Evolutionary conservation across 306 rosid genomes (phyloP).

Genomic region (Vicia villosa): DNA sequence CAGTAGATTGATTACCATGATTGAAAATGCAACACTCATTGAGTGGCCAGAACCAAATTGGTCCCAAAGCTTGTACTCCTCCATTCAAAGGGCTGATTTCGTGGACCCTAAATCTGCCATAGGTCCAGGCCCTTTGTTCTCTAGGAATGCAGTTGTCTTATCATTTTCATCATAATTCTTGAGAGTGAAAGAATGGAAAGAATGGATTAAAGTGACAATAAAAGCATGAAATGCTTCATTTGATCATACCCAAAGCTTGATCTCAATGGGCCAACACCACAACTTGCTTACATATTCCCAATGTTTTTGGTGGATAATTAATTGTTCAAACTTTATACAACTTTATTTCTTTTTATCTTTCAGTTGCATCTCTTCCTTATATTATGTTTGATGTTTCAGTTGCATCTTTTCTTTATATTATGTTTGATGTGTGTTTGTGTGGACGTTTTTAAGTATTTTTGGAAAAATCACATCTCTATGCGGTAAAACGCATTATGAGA

Average conservation of each 20-base stretch:
- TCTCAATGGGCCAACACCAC: constrained; percentile 30
- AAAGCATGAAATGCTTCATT: constrained; percentile 20
- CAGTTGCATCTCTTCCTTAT: too few species aligned
- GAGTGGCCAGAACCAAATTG: constrained; percentile 32
- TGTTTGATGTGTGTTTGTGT: too few species aligned
- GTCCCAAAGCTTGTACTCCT: constrained; percentile 35
- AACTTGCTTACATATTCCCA: background rate
- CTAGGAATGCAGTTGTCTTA: constrained; percentile 54
- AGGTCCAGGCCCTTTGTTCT: constrained; percentile 54
- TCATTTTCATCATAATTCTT: constrained; percentile 53
- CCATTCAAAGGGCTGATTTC: constrained; percentile 48
- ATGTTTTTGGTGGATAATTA: too few species aligned
- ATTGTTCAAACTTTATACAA: too few species aligned
- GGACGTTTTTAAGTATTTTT: too few species aligned
- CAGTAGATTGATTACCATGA: constrained; percentile 37
- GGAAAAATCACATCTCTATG: too few species aligned
- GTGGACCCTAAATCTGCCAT: constrained; percentile 66
- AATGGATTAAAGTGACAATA: constrained; percentile 3
- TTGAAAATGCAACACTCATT: background rate
- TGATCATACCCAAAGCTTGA: constrained; percentile 25
- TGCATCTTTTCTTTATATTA: too few species aligned
- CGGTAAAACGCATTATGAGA: too few species aligned
- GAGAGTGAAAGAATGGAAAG: constrained; percentile 13
- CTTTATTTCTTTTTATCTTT: too few species aligned
- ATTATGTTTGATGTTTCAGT: too few species aligned